Evolutionary conservation across 2,329 filamentous ascomycete species (phyloP).

Genomic region (Fusarium longipes): DNA sequence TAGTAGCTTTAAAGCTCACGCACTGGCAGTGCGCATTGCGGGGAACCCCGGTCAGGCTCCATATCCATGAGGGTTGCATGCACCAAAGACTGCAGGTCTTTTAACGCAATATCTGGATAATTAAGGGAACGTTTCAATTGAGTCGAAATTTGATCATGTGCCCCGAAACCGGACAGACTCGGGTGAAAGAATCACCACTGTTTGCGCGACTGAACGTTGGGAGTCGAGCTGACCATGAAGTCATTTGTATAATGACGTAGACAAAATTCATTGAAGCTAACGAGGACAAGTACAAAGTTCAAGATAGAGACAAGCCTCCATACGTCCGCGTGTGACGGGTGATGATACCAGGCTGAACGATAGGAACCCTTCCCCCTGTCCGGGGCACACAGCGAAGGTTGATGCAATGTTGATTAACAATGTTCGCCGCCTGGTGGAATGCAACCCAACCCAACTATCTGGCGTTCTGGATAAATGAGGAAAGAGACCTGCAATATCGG

Average conservation of each 20-base stretch:
- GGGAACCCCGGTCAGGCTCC: constrained; percentile 15
- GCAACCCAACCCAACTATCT: constrained; percentile 18
- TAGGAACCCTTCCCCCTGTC: constrained; percentile 14
- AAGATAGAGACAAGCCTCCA: constrained; percentile 6
- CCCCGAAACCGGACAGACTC: constrained; percentile 28
- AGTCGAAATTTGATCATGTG: constrained; percentile 29
- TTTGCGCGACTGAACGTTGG: constrained; percentile 2
- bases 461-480: constrained; percentile 21
- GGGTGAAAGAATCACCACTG: constrained; percentile 12
- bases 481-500: constrained; percentile 29
- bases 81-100: constrained; percentile 6
- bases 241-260: constrained; percentile 22
- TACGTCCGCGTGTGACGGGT: constrained; percentile 8
- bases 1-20: neutral
- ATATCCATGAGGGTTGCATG: constrained; percentile 15
- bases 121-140: constrained; percentile 7
- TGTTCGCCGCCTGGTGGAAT: constrained; percentile 24
- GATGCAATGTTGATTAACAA: constrained; percentile 7
- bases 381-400: constrained; percentile 11
- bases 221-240: constrained; percentile 3
- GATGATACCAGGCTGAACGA: constrained; percentile 8
- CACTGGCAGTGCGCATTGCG: constrained; percentile 1
- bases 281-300: neutral
- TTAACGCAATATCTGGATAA: constrained; percentile 4
- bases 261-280: neutral